Percentiles rank a stretch among this genome's conserved stretches.
These are phyloP conservation scores for Mollisia scopiformis DNA, from an alignment of 2,329 filamentous ascomycete genomes.

Conservation along the genomic window DNA sequence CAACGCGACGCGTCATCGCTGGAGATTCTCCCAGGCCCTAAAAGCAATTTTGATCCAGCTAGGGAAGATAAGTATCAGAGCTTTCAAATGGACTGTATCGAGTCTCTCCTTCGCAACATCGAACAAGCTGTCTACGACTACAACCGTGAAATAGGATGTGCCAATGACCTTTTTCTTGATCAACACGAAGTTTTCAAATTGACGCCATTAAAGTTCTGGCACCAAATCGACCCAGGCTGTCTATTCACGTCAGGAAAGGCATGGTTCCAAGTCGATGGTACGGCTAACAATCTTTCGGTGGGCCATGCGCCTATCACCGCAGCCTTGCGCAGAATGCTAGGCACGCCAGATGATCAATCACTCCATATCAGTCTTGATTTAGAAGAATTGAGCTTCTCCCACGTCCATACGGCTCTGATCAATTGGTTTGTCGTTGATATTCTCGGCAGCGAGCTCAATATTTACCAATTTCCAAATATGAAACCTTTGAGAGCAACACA, in stretches of 20 bases:
- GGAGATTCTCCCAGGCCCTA: no score
- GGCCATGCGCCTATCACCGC: constrained; percentile 15
- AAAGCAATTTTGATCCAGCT: no score
- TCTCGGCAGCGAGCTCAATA: constrained; percentile 3
- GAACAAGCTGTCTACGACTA: background rate
- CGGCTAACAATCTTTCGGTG: background rate
- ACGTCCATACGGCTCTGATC: constrained; percentile 4
- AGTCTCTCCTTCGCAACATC: background rate
- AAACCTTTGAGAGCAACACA: constrained; percentile 10
- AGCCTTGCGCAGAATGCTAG: constrained; percentile 9
- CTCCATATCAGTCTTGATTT: background rate
- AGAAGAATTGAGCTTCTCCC: constrained; percentile 1
- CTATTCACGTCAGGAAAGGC: background rate
- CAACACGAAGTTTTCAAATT: background rate
- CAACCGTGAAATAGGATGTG: background rate
- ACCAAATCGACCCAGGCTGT: background rate
- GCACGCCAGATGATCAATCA: background rate
- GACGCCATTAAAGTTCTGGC: constrained; percentile 1
- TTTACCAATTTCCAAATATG: constrained; percentile 16
- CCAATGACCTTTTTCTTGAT: background rate
- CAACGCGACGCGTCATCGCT: no score
- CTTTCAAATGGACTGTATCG: background rate
- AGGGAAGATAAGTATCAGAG: background rate
- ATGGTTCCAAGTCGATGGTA: constrained; percentile 1
- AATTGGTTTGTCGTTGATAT: constrained; percentile 15